Base-by-base conservation (phyloP, 768 basidiomycete genomes). In the Leccinellum rugosiceps region DNA sequence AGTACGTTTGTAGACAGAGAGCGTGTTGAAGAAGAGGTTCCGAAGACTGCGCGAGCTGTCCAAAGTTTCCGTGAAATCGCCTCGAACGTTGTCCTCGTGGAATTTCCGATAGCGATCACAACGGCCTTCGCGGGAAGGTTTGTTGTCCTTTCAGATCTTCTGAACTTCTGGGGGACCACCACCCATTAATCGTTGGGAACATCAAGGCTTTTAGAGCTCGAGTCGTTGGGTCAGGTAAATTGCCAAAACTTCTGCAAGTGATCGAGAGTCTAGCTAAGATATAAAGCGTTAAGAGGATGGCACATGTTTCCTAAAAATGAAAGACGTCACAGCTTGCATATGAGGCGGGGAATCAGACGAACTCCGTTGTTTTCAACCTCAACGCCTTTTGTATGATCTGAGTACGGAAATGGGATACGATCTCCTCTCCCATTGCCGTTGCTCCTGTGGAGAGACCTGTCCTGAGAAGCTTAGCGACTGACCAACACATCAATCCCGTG, bases 351-450 rank as follows among this genome's bases (percentile, higher is more conserved):
- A 54, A 55, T 19, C 15, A 19, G 23, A 72, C 76, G 52, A 69
- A 87, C 87, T 67, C 79, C 14, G 78, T 68, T 7, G 86, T 74
- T n/a, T 78, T 70, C 61, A 88, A 83, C 48, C 92, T 83, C n/a
- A 97, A 76, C n/a, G 94, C 90, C 65, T 86, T 87, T 63, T 94
- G 90, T 19, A 90, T 83, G 60, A 98, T 95, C 66, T 96, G 94
- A 1, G 87, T 77, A 45, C 93, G 86, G 68, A 96, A 93, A 62
- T 89, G 91, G 5, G 86, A 83, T 9, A 98, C 84, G 1, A 84
- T 80, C 56, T 96, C 94, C 94, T n/a, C n/a, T n/a, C n/a, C n/a
- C n/a, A n/a, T n/a, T n/a, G n/a, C n/a, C n/a, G n/a, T n/a, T n/a
- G 91, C 48, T 84, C 83, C 93, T 94, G 65, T 15, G 47, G 43